Conservation (phyloP, 139 green algal genomes). For the Chlorella sp. region DNA sequence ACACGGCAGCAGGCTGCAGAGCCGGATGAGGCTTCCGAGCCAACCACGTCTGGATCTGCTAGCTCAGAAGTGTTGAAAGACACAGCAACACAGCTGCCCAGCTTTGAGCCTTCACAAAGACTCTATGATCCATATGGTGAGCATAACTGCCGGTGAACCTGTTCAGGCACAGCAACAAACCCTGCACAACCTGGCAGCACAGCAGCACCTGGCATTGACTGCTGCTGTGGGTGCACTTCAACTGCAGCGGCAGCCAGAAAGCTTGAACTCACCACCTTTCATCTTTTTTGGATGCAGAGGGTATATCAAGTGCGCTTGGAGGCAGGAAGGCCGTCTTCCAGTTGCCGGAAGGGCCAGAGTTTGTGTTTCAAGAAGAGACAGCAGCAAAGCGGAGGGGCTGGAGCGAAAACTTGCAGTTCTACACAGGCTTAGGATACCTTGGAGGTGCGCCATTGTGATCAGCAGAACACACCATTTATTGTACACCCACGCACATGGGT, state of each 20-base stretch:
- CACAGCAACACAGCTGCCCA: background rate
- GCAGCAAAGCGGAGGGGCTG: slow-evolving; percentile 62
- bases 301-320: slow-evolving; percentile 2
- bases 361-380: slow-evolving; percentile 84
- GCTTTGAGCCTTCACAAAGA: background rate
- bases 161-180: too few species aligned
- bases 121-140: too few species aligned
- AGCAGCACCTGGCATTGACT: background rate
- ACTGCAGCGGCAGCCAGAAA: background rate
- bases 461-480: too few species aligned
- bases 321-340: slow-evolving; percentile 40
- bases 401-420: slow-evolving; percentile 87
- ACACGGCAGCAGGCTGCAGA: background rate
- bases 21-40: background rate
- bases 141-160: too few species aligned
- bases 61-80: background rate
- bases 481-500: too few species aligned
- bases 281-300: slow-evolving; percentile 2
- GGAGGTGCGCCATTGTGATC: too few species aligned
- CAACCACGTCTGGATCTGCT: background rate
- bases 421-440: slow-evolving; percentile 81
- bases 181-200: too few species aligned
- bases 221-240: background rate
- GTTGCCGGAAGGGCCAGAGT: slow-evolving; percentile 72
- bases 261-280: background rate